phyloP scores from a whole-genome alignment of 495 filamentous ascomycete genomes.

The Podospora bellae-mahoneyi region DNA sequence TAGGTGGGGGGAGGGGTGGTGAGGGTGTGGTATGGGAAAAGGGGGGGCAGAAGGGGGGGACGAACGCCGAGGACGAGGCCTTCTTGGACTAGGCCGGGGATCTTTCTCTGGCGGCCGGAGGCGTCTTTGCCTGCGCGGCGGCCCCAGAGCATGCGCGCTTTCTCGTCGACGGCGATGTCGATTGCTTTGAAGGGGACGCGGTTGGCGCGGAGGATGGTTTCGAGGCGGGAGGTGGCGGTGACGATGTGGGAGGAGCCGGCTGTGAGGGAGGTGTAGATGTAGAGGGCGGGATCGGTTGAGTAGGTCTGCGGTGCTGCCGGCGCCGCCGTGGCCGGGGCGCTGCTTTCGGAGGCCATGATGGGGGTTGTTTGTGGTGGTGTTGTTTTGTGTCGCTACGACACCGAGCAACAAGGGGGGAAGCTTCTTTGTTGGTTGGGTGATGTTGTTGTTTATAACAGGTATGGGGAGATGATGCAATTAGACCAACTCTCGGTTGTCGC shows the following conservation, averaged over 20 bases:
- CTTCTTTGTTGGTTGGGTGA: not conserved
- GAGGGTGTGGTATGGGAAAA: constrained; percentile 1
- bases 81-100: constrained; percentile 86
- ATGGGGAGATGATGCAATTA: not conserved
- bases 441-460: not conserved
- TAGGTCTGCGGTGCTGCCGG: constrained; percentile 41
- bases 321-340: constrained; percentile 20
- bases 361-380: constrained; percentile 5
- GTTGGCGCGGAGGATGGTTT: constrained; percentile 95
- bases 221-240: constrained; percentile 89
- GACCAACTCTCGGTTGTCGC: not conserved
- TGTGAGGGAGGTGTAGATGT: constrained; percentile 93
- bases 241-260: constrained; percentile 94
- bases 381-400: constrained; percentile 9
- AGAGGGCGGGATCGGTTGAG: constrained; percentile 75
- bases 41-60: constrained; percentile 2
- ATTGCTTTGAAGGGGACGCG: constrained; percentile 87
- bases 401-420: not conserved
- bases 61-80: constrained; percentile 79
- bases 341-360: constrained; percentile 49
- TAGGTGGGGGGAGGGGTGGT: not conserved
- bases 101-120: constrained; percentile 64
- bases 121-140: constrained; percentile 64
- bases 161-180: constrained; percentile 89
- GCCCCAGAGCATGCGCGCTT: constrained; percentile 86